Conservation (phyloP, 2,329 filamentous ascomycete species). For the Penicillium capsulatum region DNA sequence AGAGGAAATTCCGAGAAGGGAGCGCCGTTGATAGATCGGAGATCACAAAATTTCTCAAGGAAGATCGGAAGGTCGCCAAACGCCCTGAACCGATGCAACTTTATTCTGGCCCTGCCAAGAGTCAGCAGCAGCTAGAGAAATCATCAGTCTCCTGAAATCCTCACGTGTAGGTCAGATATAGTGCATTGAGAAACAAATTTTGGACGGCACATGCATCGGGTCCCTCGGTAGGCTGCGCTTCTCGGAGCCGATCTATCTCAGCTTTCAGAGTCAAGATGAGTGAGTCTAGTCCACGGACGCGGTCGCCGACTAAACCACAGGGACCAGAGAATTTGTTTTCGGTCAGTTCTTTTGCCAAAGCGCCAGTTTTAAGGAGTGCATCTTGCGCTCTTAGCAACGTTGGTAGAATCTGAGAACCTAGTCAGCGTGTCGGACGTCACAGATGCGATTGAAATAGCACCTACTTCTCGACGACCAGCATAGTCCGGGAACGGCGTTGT, state of each 20-base stretch:
- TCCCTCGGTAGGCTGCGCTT: constrained; percentile 10
- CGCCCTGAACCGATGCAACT: constrained; percentile 23
- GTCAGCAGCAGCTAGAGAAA: no score
- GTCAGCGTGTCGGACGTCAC: not conserved
- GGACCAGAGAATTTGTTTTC: not conserved
- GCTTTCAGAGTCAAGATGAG: constrained; percentile 9
- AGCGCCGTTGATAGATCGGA: constrained; percentile 17
- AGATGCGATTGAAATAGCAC: not conserved
- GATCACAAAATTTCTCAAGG: constrained; percentile 23
- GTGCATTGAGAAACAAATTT: constrained; percentile 15
- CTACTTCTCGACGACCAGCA: constrained; percentile 18
- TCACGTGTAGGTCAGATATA: constrained; percentile 18
- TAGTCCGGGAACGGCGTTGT: constrained; percentile 24
- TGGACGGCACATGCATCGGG: constrained; percentile 14
- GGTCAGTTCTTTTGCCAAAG: not conserved
- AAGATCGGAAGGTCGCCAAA: constrained; percentile 25
- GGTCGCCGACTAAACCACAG: not conserved
- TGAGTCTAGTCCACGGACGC: constrained; percentile 15
- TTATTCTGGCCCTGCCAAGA: constrained; percentile 21
- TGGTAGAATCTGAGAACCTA: not conserved
- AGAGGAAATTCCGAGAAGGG: constrained; percentile 4
- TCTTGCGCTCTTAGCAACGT: constrained; percentile 19
- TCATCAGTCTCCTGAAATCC: not conserved
- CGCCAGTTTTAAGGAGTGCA: constrained; percentile 7
- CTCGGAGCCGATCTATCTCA: constrained; percentile 15